Evolutionary conservation across 1,139 yeast species (phyloP).

Genomic region (Blastobotrys serpentis): DNA sequence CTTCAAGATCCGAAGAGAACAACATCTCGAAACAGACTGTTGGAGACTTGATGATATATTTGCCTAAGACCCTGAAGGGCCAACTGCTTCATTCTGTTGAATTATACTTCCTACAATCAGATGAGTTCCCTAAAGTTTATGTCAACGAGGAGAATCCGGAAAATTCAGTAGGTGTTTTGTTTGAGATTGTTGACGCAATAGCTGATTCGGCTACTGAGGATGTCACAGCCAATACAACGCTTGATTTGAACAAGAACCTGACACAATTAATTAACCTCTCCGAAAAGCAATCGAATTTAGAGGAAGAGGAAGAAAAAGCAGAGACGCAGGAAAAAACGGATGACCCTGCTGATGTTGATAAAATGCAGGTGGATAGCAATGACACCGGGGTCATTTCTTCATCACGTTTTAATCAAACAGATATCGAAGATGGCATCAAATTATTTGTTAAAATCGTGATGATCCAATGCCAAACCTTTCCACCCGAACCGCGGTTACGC

Average conservation of each 20-base stretch:
- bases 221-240: slow-evolving; percentile 24
- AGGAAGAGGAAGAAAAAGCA: slow-evolving; percentile 12
- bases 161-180: slow-evolving; percentile 24
- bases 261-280: slow-evolving; percentile 25
- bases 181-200: slow-evolving; percentile 35
- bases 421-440: slow-evolving; percentile 33
- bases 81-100: slow-evolving; percentile 43
- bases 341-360: slow-evolving; percentile 10
- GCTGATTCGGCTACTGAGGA: slow-evolving; percentile 30
- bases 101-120: slow-evolving; percentile 45
- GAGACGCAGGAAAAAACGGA: not conserved
- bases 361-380: slow-evolving; percentile 4
- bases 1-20: slow-evolving; percentile 10
- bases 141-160: slow-evolving; percentile 23
- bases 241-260: slow-evolving; percentile 24
- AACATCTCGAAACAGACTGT: slow-evolving; percentile 20
- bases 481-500: slow-evolving; percentile 30
- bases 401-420: slow-evolving; percentile 19
- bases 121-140: slow-evolving; percentile 45
- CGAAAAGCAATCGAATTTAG: slow-evolving; percentile 17
- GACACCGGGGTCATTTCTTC: slow-evolving; percentile 23
- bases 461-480: slow-evolving; percentile 44
- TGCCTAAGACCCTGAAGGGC: slow-evolving; percentile 38
- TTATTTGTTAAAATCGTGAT: slow-evolving; percentile 57
- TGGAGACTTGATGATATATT: slow-evolving; percentile 43